A percentile compares a stretch with the other conserved stretches of the same genome.
Conservation (phyloP, 169 alveolate genomes). For the Babesia ovis region DNA sequence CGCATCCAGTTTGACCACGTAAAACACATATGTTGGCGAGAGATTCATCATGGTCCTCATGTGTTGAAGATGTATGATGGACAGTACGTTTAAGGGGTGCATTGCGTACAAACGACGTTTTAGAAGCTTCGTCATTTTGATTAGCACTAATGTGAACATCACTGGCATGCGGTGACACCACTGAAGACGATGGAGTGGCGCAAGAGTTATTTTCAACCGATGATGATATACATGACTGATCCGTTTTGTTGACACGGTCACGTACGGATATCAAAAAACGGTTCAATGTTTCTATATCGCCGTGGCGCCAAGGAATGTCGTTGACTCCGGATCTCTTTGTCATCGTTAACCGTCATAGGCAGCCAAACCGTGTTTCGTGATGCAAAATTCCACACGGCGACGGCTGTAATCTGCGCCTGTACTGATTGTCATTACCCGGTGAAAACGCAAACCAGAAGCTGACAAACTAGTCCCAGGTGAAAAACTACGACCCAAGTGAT, state of each 20-base stretch:
- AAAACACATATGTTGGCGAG: slow-evolving; percentile 46
- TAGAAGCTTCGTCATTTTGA: background rate
- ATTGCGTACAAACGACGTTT: background rate
- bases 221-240: too few species aligned
- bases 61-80: background rate
- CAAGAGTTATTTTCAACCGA: background rate
- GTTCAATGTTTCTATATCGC: slow-evolving; percentile 39
- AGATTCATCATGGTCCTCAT: background rate
- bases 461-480: background rate
- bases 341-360: background rate
- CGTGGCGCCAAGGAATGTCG: slow-evolving; percentile 64
- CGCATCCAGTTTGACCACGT: slow-evolving; percentile 63
- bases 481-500: background rate
- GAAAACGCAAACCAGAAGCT: background rate
- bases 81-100: background rate
- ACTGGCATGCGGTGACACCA: background rate
- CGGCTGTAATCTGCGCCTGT: slow-evolving; percentile 1
- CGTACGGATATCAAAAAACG: slow-evolving; percentile 34
- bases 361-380: background rate
- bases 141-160: background rate
- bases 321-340: background rate
- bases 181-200: background rate
- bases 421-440: slow-evolving; percentile 20
- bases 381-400: background rate
- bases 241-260: slow-evolving; percentile 2